Evolutionary conservation across 106 monocot genomes (phyloP).

Genomic region (Dendrobium officinale): DNA sequence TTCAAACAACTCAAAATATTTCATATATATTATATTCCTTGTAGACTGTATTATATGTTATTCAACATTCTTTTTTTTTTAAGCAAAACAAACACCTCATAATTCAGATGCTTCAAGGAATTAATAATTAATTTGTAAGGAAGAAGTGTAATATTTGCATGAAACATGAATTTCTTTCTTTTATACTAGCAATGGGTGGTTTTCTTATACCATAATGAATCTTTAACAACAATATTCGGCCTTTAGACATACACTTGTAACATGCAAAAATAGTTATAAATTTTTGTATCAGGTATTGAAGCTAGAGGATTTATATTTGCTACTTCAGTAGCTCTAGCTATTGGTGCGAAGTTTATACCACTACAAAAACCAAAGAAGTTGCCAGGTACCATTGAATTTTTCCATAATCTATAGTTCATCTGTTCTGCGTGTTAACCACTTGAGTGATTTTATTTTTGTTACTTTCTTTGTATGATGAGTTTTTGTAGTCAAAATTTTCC

Average conservation of each 20-base stretch:
- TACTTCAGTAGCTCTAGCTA: constrained; percentile 64
- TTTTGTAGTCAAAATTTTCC: not conserved
- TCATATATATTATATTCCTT: too few species aligned
- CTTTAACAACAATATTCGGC: not conserved
- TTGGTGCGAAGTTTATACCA: constrained; percentile 85
- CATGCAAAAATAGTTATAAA: not conserved
- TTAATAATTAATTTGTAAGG: not conserved
- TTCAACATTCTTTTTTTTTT: too few species aligned
- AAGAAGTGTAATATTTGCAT: not conserved
- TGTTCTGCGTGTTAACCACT: not conserved
- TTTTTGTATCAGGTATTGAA: constrained; percentile 55
- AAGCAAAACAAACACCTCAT: too few species aligned
- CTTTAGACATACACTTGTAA: not conserved
- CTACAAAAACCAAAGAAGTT: constrained; percentile 74
- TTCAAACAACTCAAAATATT: too few species aligned
- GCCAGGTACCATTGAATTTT: constrained; percentile 38
- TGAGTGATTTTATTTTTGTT: not conserved
- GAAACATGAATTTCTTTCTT: not conserved
- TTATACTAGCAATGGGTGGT: not conserved
- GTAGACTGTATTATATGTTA: too few species aligned
- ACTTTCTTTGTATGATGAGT: not conserved
- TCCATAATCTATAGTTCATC: not conserved
- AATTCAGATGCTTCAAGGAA: not conserved
- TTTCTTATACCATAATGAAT: not conserved
- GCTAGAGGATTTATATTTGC: constrained; percentile 93